These are phyloP conservation scores for Zymoseptoria passerinii DNA, from an alignment of 2,329 filamentous ascomycete genomes.

Conservation along the genomic window DNA sequence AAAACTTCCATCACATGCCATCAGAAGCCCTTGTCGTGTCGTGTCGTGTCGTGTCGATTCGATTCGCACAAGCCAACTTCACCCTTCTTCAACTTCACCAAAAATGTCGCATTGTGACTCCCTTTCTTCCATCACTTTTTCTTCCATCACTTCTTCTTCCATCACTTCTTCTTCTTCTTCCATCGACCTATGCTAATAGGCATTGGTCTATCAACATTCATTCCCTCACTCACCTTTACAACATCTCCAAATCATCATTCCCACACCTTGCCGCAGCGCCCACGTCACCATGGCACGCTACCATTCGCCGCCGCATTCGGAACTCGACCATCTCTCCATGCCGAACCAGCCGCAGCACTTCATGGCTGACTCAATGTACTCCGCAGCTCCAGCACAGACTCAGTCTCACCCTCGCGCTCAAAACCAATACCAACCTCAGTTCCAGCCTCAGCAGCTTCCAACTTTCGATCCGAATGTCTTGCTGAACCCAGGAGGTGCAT, in stretches of 20 bases:
- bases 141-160: not conserved
- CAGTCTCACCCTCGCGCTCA: not conserved
- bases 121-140: conserved; percentile 2
- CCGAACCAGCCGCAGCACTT: not conserved
- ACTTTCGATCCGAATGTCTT: not conserved
- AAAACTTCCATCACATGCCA: conserved; percentile 4
- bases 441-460: not conserved
- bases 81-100: not conserved
- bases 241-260: not conserved
- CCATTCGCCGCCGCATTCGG: not conserved
- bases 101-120: not conserved
- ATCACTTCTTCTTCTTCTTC: not conserved
- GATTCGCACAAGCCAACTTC: not conserved
- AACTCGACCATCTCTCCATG: not conserved
- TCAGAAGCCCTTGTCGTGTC: conserved; percentile 1
- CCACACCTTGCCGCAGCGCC: not conserved
- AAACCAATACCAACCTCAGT: not conserved
- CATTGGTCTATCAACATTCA: not conserved
- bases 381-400: not conserved
- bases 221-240: not conserved
- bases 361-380: not conserved
- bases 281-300: not conserved
- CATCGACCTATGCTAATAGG: not conserved
- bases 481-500: not conserved
- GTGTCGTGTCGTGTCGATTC: too few species aligned